A percentile compares a stretch with the other conserved stretches of the same genome.
These are phyloP conservation scores for Areca catechu DNA, from an alignment of 176 grass and related monocot species.

Conservation along the genomic window DNA sequence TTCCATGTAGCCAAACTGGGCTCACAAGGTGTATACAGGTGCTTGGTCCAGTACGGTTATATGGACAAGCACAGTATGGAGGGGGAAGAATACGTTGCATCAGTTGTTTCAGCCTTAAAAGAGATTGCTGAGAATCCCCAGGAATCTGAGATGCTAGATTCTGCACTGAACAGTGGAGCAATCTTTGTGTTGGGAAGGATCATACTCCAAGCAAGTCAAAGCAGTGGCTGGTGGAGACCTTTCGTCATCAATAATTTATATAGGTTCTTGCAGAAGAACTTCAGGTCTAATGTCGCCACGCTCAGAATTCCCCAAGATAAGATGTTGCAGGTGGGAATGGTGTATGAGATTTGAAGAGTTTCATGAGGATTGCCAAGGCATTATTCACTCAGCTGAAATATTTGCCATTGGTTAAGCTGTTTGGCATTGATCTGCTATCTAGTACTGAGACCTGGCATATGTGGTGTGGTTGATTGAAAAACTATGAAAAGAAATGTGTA, in stretches of 20 bases:
- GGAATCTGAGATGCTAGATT: conserved; percentile 32
- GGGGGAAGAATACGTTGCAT: conserved; percentile 48
- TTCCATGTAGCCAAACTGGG: conserved; percentile 61
- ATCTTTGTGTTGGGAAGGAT: conserved; percentile 64
- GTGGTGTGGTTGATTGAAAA: too few relatives aligned
- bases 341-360: conserved; percentile 55
- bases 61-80: conserved; percentile 62
- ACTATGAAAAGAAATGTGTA: too few relatives aligned
- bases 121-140: conserved; percentile 31
- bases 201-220: conserved; percentile 40
- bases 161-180: conserved; percentile 37
- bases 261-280: conserved; percentile 80
- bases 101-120: conserved; percentile 44
- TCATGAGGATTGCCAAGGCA: too few relatives aligned
- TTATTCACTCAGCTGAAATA: too few relatives aligned
- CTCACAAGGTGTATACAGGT: conserved; percentile 51
- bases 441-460: too few relatives aligned
- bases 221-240: conserved; percentile 28
- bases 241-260: conserved; percentile 46
- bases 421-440: too few relatives aligned
- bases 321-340: conserved; percentile 60
- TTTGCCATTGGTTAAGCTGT: too few relatives aligned
- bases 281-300: conserved; percentile 57
- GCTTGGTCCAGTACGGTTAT: conserved; percentile 74
- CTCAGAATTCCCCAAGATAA: conserved; percentile 48